Evolutionary conservation across 2,329 filamentous ascomycete genomes (phyloP), one percentile per base, ranked within the genome.

Genomic region (Aspergillus sp.): DNA sequence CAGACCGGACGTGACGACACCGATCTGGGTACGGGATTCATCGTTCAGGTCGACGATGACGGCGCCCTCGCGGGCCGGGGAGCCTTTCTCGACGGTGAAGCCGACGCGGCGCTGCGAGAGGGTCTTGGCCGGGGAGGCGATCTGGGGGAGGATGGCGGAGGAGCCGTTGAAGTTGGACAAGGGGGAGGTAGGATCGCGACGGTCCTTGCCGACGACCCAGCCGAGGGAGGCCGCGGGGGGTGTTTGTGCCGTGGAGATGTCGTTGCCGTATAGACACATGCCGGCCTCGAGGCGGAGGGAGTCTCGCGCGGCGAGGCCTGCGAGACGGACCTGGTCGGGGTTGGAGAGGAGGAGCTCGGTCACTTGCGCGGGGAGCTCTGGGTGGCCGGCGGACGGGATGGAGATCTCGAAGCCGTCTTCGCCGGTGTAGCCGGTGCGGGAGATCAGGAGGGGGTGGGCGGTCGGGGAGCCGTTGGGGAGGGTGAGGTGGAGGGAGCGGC

Each of bases 201-300:
- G 87, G 57, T 89, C 86, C 72, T 92, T 92, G 64, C 90, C 88
- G 61, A 99, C 88, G 71, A 97, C 85, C 94, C 95, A 99, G 61
- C 82, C 82, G 0, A 91, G 78, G 1, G 81, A 82, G 1, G 84
- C 88, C 71, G 87, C 85, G 4, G 89, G 86, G 1, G 89, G 88
- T 1, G 89, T 90, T 11, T 85, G 89, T 0, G 80, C 81, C 59
- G 96, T 94, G 74, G 96, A 88, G 42, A 99, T 85, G 75, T 99
- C 95, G 78, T 98, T 92, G n/a, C 95, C 95, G 79, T 99, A 99
- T n/a, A 99, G 84, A 77, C 95, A 99, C 94, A 99, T 96, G 62
- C 95, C 95, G 0, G 95, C 95, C 80, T 99, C 95, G 31, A 99
- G 87, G 51, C 95, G 88, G 60, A 99, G 86, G 62, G 90, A 96